These are phyloP conservation scores for Brassica rapa DNA, from an alignment of 345 rosid species.

Conservation along the genomic window DNA sequence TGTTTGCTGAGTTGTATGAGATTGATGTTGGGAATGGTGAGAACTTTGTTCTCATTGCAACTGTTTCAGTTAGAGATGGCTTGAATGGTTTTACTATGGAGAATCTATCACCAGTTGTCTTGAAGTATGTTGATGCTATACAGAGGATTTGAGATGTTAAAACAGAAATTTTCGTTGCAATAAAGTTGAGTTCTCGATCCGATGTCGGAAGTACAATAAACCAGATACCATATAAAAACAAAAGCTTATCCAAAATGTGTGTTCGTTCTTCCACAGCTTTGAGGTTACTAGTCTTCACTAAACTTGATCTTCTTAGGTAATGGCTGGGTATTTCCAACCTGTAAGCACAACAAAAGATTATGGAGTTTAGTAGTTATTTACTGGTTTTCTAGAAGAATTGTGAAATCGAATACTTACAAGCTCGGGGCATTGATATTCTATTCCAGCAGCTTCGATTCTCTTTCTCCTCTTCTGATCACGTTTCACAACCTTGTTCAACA, in stretches of 20 bases:
- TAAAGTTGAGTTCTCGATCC: constrained; percentile 7
- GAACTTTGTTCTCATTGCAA: constrained; percentile 65
- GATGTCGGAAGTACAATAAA: constrained; percentile 15
- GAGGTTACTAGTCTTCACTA: constrained; percentile 48
- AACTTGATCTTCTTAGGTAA: constrained; percentile 85
- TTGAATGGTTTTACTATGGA: constrained; percentile 38
- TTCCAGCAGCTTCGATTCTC: constrained; percentile 77
- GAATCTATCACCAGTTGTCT: constrained; percentile 39
- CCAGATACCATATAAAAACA: constrained; percentile 4
- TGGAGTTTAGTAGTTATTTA: neutral
- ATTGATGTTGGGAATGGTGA: constrained; percentile 74
- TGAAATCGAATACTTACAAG: constrained; percentile 57
- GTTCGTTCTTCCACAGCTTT: constrained; percentile 4
- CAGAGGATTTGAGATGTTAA: constrained; percentile 27
- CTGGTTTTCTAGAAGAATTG: too few relatives aligned
- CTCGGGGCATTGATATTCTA: constrained; percentile 84
- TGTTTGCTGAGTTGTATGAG: constrained; percentile 68
- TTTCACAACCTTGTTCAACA: constrained; percentile 68
- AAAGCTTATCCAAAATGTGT: constrained; percentile 10
- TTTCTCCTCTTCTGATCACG: constrained; percentile 61
- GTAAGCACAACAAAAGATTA: constrained; percentile 19
- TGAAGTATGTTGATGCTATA: constrained; percentile 35
- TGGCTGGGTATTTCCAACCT: constrained; percentile 65
- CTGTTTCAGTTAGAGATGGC: constrained; percentile 9
- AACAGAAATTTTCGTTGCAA: constrained; percentile 21